A percentile compares a stretch with the other conserved stretches of the same genome.
These are phyloP conservation scores for Apiospora pterosperma DNA, from an alignment of 2,329 filamentous ascomycete genomes.

Conservation along the genomic window DNA sequence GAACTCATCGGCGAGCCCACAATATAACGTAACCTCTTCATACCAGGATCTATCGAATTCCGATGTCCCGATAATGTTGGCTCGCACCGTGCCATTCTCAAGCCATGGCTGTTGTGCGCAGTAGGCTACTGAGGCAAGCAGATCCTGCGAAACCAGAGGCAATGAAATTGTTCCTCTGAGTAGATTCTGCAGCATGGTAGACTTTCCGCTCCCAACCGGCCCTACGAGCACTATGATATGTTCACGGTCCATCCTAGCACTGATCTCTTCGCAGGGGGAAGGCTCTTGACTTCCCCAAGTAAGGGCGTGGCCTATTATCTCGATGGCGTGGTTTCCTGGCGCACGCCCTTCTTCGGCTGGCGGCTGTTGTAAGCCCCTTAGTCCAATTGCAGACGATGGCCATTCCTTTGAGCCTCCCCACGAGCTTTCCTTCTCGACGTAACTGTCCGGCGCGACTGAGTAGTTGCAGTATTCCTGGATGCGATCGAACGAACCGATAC, in stretches of 20 bases:
- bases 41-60: constrained; percentile 24
- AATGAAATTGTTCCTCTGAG: constrained; percentile 29
- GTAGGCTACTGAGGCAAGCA: constrained; percentile 28
- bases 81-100: constrained; percentile 33
- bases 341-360: not conserved
- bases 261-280: constrained; percentile 21
- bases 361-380: not conserved
- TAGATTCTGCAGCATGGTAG: constrained; percentile 33
- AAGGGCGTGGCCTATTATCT: not conserved
- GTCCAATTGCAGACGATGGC: constrained; percentile 3
- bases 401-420: not conserved
- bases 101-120: constrained; percentile 43
- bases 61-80: constrained; percentile 33
- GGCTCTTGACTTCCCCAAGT: constrained; percentile 2
- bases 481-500: constrained; percentile 9
- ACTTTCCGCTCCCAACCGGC: constrained; percentile 42
- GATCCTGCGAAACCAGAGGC: not conserved
- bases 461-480: constrained; percentile 12
- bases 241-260: constrained; percentile 14
- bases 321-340: not conserved
- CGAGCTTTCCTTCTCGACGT: not conserved
- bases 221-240: constrained; percentile 36
- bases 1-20: constrained; percentile 24
- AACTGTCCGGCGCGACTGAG: not conserved
- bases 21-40: constrained; percentile 20